Conservation (phyloP, 2,329 filamentous ascomycete genomes). For the Myriosclerotinia curreyana region DNA sequence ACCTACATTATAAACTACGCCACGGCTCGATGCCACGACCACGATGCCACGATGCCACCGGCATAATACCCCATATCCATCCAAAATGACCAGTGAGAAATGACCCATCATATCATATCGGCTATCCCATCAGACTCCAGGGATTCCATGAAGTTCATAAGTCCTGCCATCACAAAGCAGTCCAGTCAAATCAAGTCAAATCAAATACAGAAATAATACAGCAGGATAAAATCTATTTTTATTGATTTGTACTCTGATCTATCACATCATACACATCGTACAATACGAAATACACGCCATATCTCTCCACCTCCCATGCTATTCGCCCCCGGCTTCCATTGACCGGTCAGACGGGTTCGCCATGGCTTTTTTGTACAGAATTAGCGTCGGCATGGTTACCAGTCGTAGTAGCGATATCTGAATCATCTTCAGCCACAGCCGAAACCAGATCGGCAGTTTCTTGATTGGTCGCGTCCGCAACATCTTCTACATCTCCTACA, state of each 20-base stretch:
- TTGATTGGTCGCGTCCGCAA: not conserved
- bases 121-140: too few relatives aligned
- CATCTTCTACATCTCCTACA: not conserved
- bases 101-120: too few relatives aligned
- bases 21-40: too few relatives aligned
- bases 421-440: not conserved
- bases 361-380: not conserved
- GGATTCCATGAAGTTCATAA: too few relatives aligned
- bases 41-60: too few relatives aligned
- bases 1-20: too few relatives aligned
- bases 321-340: conserved; percentile 3
- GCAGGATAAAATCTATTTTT: not conserved
- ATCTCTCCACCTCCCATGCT: not conserved
- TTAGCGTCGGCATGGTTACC: not conserved
- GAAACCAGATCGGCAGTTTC: not conserved
- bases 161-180: too few relatives aligned
- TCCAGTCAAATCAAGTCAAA: not conserved
- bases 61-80: too few relatives aligned
- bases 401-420: not conserved
- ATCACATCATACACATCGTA: not conserved
- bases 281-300: not conserved
- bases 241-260: not conserved
- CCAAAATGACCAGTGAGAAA: too few relatives aligned
- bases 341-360: conserved; percentile 2
- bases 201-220: too few relatives aligned